phyloP scores from a whole-genome alignment of 192 early-diverging fungal species.

The Backusella tarrabulga region DNA sequence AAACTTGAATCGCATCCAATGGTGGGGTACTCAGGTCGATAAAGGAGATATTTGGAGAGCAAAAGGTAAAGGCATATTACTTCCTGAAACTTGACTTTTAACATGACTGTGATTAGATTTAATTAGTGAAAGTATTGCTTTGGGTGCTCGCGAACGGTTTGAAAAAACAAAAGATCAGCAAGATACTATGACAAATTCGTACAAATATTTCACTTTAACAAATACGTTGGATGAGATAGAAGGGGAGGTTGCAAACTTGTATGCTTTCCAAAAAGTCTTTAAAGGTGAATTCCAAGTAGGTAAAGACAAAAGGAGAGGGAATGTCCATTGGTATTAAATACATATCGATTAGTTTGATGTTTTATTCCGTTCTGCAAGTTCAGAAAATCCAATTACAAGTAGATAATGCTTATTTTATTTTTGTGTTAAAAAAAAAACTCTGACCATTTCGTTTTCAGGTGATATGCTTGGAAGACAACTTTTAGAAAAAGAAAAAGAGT shows the following conservation, averaged over 20 bases:
- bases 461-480: conserved; percentile 7
- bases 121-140: conserved; percentile 32
- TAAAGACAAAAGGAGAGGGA: not conserved
- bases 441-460: not conserved
- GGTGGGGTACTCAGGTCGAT: conserved; percentile 34
- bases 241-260: conserved; percentile 43
- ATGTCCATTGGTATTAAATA: not conserved
- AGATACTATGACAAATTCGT: conserved; percentile 18
- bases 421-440: not conserved
- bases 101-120: conserved; percentile 21
- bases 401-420: not conserved
- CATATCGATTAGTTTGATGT: conserved; percentile 51
- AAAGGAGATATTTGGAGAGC: conserved; percentile 56
- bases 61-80: conserved; percentile 18
- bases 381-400: conserved; percentile 22
- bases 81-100: not conserved
- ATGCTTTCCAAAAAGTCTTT: conserved; percentile 64
- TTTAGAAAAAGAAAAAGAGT: conserved; percentile 30
- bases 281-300: conserved; percentile 61
- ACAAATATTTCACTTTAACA: conserved; percentile 18
- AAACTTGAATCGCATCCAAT: conserved; percentile 37
- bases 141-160: conserved; percentile 13
- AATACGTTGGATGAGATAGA: conserved; percentile 39
- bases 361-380: conserved; percentile 40
- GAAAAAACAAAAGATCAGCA: conserved; percentile 8